Conservation (phyloP, 108 stramenopile genomes). For the Aureococcus anophagefferens region DNA sequence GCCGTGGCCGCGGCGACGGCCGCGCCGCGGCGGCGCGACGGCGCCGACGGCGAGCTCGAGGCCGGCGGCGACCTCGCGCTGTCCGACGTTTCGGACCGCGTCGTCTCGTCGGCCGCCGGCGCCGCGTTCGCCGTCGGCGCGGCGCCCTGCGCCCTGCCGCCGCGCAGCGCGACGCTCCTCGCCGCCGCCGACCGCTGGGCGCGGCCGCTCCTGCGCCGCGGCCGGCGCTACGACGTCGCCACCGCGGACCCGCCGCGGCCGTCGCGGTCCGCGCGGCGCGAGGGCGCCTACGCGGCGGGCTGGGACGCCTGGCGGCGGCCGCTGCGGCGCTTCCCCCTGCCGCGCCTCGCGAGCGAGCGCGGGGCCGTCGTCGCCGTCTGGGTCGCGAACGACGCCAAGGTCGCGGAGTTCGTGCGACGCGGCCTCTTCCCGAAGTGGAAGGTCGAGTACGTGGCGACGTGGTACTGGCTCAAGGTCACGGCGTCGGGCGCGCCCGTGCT, state of each 20-base stretch:
- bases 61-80: too few relatives aligned
- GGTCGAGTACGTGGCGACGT: background rate
- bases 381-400: background rate
- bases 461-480: background rate
- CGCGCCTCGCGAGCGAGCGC: background rate
- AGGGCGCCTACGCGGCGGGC: background rate
- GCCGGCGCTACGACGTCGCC: background rate
- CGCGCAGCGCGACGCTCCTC: background rate
- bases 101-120: too few relatives aligned
- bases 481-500: background rate
- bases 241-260: background rate
- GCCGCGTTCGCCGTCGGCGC: too few relatives aligned
- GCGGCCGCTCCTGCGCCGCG: background rate
- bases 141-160: too few relatives aligned
- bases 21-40: too few relatives aligned
- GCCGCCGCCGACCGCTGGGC: background rate
- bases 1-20: too few relatives aligned
- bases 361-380: background rate
- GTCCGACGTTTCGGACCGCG: too few relatives aligned
- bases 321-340: background rate
- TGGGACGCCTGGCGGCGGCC: background rate
- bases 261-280: background rate
- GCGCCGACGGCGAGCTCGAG: too few relatives aligned
- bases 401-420: background rate
- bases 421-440: background rate